These are phyloP conservation scores for Mentha longifolia DNA, from an alignment of 257 asterid species.

Conservation along the genomic window DNA sequence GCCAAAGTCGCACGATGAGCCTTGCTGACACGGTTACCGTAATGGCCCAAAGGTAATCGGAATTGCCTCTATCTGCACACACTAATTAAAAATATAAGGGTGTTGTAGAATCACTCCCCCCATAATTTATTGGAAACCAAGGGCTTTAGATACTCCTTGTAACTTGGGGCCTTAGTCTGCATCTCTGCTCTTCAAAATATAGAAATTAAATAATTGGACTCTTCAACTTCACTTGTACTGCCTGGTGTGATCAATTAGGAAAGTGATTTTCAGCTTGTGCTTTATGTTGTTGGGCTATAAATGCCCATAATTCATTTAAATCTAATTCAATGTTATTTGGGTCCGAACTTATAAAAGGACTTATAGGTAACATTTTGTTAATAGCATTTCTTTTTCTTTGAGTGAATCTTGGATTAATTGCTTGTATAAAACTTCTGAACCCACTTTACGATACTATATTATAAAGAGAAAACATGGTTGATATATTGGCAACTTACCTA, in stretches of 20 bases:
- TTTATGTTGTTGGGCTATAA: background rate
- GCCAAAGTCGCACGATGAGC: slow-evolving; percentile 96
- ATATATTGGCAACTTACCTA: slow-evolving; percentile 22
- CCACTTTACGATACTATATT: background rate
- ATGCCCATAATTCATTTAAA: background rate
- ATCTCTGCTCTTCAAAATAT: slow-evolving; percentile 18
- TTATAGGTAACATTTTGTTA: background rate
- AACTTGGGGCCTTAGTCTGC: slow-evolving; percentile 15
- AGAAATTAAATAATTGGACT: slow-evolving; percentile 7
- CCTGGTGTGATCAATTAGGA: background rate
- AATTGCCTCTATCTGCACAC: slow-evolving; percentile 12
- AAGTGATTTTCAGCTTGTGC: slow-evolving; percentile 5
- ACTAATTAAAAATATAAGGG: background rate
- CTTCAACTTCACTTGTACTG: background rate
- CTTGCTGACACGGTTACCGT: slow-evolving; percentile 93
- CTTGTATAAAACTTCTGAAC: background rate
- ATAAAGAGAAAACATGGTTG: slow-evolving; percentile 15
- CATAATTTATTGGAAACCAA: background rate
- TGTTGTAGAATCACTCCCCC: background rate
- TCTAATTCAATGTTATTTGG: background rate
- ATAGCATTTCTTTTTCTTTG: background rate
- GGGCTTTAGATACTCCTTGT: background rate
- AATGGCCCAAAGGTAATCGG: slow-evolving; percentile 90
- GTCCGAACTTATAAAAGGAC: background rate
- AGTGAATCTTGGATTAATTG: background rate